A percentile compares a stretch with the other conserved stretches of the same genome.
Evolutionary conservation across 2,329 filamentous ascomycete genomes (phyloP).

Genomic region (Drechslerella dactyloides): DNA sequence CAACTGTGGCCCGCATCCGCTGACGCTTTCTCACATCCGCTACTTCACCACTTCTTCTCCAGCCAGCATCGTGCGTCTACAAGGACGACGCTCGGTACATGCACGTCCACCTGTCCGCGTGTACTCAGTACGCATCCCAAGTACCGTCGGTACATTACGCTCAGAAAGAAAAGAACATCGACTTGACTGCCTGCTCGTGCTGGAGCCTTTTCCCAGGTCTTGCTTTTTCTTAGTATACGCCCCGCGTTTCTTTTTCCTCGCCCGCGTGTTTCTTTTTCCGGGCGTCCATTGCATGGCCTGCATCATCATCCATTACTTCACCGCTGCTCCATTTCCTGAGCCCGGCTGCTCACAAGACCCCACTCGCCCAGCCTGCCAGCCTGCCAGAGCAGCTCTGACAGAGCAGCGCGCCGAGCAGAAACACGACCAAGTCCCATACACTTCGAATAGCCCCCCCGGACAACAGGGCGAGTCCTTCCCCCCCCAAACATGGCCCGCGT

Average conservation of each 20-base stretch:
- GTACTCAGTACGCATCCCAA: neutral
- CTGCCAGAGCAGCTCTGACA: slow-evolving; percentile 14
- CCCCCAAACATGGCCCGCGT: slow-evolving; percentile 21
- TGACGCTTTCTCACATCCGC: no score
- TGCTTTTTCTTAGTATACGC: slow-evolving; percentile 11
- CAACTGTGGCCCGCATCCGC: no score
- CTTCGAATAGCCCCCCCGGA: no score
- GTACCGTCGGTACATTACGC: neutral
- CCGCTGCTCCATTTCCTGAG: slow-evolving; percentile 41
- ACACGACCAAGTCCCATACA: no score
- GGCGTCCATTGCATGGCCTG: neutral
- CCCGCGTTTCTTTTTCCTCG: neutral
- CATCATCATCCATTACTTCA: slow-evolving; percentile 38
- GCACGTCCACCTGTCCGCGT: slow-evolving; percentile 4
- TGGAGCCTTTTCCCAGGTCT: neutral
- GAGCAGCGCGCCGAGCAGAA: no score
- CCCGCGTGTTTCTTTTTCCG: neutral
- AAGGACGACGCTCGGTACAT: no score
- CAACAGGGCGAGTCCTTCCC: neutral
- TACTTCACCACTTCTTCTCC: no score
- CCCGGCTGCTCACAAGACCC: slow-evolving; percentile 46
- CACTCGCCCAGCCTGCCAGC: slow-evolving; percentile 41
- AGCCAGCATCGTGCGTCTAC: no score
- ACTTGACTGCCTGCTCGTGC: neutral
- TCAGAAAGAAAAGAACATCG: neutral